Evolutionary conservation across 106 monocot genomes (phyloP).

Genomic region (Acorus calamus): DNA sequence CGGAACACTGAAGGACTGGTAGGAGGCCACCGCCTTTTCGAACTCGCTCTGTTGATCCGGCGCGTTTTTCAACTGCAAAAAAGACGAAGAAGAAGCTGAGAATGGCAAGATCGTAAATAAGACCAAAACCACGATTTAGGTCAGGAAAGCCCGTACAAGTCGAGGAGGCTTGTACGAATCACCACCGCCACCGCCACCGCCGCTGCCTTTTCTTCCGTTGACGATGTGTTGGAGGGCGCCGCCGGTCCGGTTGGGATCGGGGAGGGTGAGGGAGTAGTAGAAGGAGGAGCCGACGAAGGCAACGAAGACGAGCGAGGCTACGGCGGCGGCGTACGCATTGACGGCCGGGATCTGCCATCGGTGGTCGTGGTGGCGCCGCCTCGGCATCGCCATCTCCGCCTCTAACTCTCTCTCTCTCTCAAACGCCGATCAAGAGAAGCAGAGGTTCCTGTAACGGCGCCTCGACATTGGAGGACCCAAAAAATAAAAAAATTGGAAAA

Average conservation of each 20-base stretch:
- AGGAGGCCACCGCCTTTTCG: conserved; percentile 2
- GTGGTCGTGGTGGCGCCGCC: conserved; percentile 38
- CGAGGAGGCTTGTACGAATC: no score
- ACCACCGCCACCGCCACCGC: no score
- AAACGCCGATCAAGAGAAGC: no score
- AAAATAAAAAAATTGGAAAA: no score
- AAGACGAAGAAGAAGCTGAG: no score
- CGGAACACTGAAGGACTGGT: conserved; percentile 38
- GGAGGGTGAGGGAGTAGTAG: conserved; percentile 29
- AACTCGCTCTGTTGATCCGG: background rate
- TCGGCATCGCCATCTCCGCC: background rate
- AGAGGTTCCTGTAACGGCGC: no score
- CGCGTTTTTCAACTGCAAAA: no score
- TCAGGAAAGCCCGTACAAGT: no score
- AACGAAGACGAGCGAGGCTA: conserved; percentile 23
- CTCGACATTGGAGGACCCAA: no score
- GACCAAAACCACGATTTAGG: no score
- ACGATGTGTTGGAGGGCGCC: background rate
- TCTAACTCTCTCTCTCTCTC: background rate
- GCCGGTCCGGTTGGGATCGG: conserved; percentile 1
- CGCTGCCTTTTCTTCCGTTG: no score
- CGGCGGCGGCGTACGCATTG: conserved; percentile 14
- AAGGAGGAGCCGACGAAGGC: conserved; percentile 39
- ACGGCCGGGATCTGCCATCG: conserved; percentile 15
- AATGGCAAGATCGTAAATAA: no score